Evolutionary conservation across 305 asterid genomes (phyloP).

Genomic region (Plantago lanceolata): DNA sequence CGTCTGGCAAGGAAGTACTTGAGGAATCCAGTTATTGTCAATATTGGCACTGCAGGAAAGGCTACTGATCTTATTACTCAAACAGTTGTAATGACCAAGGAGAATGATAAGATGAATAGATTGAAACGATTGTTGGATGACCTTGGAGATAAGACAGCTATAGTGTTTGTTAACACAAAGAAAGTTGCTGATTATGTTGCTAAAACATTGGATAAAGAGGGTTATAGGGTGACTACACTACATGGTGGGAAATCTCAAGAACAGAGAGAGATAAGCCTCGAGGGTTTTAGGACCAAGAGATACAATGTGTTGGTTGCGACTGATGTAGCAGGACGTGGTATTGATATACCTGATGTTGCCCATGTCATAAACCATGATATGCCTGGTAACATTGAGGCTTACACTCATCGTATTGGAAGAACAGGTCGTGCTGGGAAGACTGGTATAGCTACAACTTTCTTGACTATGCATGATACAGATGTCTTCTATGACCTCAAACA

Average conservation of each 20-base stretch:
- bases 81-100: constrained; percentile 67
- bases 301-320: constrained; percentile 81
- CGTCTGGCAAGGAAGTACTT: constrained; percentile 82
- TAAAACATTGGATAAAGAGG: constrained; percentile 60
- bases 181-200: constrained; percentile 67
- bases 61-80: constrained; percentile 78
- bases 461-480: constrained; percentile 67
- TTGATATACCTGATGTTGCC: constrained; percentile 87
- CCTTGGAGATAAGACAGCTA: constrained; percentile 87
- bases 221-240: constrained; percentile 80
- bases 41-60: constrained; percentile 83
- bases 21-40: constrained; percentile 86
- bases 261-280: constrained; percentile 75
- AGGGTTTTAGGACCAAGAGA: constrained; percentile 81
- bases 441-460: constrained; percentile 76
- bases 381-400: constrained; percentile 78
- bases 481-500: constrained; percentile 87
- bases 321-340: constrained; percentile 88
- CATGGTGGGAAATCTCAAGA: constrained; percentile 92
- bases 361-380: constrained; percentile 78
- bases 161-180: constrained; percentile 80
- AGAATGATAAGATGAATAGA: constrained; percentile 59
- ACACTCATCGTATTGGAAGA: constrained; percentile 91
- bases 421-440: constrained; percentile 98
- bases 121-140: constrained; percentile 67